Conservation (phyloP, 2,329 filamentous ascomycete species). For the Clonostachys solani region DNA sequence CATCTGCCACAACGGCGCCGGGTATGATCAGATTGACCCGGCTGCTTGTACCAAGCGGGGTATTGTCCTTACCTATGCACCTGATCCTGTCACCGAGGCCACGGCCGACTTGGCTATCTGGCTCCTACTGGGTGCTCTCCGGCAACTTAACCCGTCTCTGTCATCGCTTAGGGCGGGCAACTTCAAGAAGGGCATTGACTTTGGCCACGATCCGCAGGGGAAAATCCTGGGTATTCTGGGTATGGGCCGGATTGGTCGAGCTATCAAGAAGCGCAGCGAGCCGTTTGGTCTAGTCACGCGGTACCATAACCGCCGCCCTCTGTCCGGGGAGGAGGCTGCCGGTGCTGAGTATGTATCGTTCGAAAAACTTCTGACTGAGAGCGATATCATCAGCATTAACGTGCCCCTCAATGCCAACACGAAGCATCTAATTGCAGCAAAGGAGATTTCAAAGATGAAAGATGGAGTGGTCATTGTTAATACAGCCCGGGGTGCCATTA, state of each 20-base stretch:
- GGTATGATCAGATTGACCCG: conserved; percentile 69
- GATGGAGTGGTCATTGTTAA: conserved; percentile 61
- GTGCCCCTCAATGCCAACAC: conserved; percentile 64
- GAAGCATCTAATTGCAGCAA: conserved; percentile 41
- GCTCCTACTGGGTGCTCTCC: conserved; percentile 63
- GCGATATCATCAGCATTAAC: conserved; percentile 65
- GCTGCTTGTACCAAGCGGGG: conserved; percentile 46
- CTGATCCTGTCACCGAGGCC: conserved; percentile 62
- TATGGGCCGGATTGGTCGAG: conserved; percentile 41
- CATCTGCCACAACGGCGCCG: conserved; percentile 36
- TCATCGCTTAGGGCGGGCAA: conserved; percentile 49
- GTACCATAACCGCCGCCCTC: conserved; percentile 31
- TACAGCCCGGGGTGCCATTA: conserved; percentile 68
- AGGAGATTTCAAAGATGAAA: conserved; percentile 68
- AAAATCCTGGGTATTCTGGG: conserved; percentile 42
- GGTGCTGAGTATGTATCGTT: conserved; percentile 12
- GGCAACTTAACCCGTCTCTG: conserved; percentile 55
- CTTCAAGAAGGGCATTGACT: conserved; percentile 23
- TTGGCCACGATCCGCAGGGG: conserved; percentile 29
- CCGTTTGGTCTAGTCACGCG: conserved; percentile 35
- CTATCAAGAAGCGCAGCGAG: conserved; percentile 22
- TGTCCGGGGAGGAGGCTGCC: conserved; percentile 19
- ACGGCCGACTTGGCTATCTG: conserved; percentile 71
- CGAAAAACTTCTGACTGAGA: conserved; percentile 16
- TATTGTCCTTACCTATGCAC: conserved; percentile 44